phyloP scores from a whole-genome alignment of 441 rosid species.

The Mallotus repandus region DNA sequence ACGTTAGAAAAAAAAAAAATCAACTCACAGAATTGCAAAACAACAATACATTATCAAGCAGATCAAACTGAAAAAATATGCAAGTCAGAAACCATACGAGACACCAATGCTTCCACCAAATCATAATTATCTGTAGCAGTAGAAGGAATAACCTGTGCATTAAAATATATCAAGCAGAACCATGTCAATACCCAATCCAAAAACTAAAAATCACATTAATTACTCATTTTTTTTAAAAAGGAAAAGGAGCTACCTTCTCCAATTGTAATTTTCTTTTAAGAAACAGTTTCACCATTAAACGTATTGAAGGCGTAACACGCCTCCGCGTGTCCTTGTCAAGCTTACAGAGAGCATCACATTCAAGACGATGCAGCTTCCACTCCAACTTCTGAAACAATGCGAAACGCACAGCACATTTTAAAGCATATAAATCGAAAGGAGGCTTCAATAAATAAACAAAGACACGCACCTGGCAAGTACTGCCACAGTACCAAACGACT shows the following conservation, averaged over 20 bases:
- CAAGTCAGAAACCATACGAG: constrained; percentile 67
- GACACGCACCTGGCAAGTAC: constrained; percentile 69
- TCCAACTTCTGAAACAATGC: constrained; percentile 53
- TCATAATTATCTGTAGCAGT: constrained; percentile 56
- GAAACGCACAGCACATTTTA: too few relatives aligned
- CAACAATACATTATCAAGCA: constrained; percentile 2
- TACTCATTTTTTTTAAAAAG: too few relatives aligned
- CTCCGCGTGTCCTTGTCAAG: constrained; percentile 64
- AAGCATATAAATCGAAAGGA: too few relatives aligned
- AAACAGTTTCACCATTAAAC: constrained; percentile 74
- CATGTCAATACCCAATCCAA: too few relatives aligned
- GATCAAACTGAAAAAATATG: constrained; percentile 19
- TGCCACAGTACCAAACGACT: constrained; percentile 78
- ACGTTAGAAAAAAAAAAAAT: constrained; percentile 42
- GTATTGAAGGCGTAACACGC: constrained; percentile 70
- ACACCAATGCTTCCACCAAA: constrained; percentile 77
- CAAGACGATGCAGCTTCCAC: constrained; percentile 85
- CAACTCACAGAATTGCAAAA: background rate
- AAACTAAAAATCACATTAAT: too few relatives aligned
- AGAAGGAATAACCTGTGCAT: constrained; percentile 56
- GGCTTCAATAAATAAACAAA: background rate
- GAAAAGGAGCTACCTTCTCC: constrained; percentile 49
- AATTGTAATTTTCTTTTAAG: constrained; percentile 59
- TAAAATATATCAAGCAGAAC: constrained; percentile 11
- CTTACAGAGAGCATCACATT: constrained; percentile 62